Conservation (phyloP, 371 early-diverging fungal genomes). For the Rhizopus sp. region DNA sequence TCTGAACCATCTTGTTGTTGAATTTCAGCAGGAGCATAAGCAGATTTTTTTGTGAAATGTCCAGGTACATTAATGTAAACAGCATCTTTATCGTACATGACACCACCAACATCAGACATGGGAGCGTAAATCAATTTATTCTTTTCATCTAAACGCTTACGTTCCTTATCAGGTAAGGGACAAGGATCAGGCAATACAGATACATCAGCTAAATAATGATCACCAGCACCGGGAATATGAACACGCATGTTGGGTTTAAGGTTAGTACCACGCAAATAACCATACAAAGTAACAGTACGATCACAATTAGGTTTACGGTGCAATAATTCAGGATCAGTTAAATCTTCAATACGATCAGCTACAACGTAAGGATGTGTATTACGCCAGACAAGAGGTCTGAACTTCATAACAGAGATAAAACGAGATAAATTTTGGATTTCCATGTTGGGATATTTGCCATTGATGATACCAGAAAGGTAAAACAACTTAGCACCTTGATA, state of each 20-base stretch:
- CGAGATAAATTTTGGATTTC: constrained; percentile 93
- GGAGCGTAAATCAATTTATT: constrained; percentile 96
- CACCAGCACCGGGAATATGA: constrained; percentile 97
- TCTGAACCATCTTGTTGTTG: too few relatives aligned
- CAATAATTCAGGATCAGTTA: constrained; percentile 90
- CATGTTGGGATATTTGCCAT: constrained; percentile 89
- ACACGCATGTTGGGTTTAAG: constrained; percentile 80
- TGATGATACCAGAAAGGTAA: constrained; percentile 93
- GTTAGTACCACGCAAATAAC: constrained; percentile 94
- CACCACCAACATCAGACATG: constrained; percentile 97
- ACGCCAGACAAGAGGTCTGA: constrained; percentile 94
- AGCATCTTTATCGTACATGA: constrained; percentile 98
- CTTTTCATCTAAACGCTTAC: constrained; percentile 87
- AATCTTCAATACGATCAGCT: constrained; percentile 96
- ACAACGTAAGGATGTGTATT: constrained; percentile 95
- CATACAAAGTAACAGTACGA: constrained; percentile 92
- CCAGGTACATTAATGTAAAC: constrained; percentile 96
- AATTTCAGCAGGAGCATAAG: constrained; percentile 46
- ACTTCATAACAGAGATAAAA: constrained; percentile 96
- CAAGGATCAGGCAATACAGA: constrained; percentile 89
- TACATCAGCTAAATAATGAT: constrained; percentile 79
- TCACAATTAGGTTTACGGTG: constrained; percentile 83
- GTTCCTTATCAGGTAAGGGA: constrained; percentile 90
- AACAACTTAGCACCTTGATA: constrained; percentile 98
- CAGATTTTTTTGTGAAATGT: constrained; percentile 70